phyloP scores from a whole-genome alignment of 2,329 filamentous ascomycete species.

The Dactylellina drechsleri region DNA sequence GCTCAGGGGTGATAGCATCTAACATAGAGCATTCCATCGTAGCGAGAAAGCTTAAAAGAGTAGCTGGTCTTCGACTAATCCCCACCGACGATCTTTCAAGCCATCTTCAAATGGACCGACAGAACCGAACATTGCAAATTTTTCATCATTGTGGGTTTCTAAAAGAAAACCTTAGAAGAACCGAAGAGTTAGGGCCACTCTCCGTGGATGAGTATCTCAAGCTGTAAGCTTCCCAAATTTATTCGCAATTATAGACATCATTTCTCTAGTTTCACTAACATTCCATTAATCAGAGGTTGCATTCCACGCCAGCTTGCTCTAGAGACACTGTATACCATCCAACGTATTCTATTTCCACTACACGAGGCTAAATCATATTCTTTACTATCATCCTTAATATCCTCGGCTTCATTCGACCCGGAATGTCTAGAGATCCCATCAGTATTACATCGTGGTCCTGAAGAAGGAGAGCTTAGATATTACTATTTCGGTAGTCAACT shows the following conservation, averaged over 20 bases:
- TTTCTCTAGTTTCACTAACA: not conserved
- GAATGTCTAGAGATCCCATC: conserved; percentile 55
- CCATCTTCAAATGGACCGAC: conserved; percentile 58
- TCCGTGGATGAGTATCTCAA: conserved; percentile 34
- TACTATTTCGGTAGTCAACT: conserved; percentile 55
- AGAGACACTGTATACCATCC: conserved; percentile 57
- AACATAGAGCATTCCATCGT: conserved; percentile 55
- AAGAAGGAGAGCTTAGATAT: conserved; percentile 54
- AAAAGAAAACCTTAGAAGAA: conserved; percentile 58
- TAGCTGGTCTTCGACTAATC: conserved; percentile 55
- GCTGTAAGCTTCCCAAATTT: conserved; percentile 1
- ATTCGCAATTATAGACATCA: not conserved
- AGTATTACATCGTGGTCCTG: conserved; percentile 32
- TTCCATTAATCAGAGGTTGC: conserved; percentile 48
- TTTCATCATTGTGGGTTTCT: conserved; percentile 59
- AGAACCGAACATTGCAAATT: conserved; percentile 56
- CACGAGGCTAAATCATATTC: conserved; percentile 34
- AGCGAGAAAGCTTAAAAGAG: conserved; percentile 58
- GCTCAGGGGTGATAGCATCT: conserved; percentile 15
- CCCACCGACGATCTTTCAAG: conserved; percentile 59
- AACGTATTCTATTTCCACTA: conserved; percentile 57
- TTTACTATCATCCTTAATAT: conserved; percentile 46
- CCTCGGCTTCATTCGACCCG: conserved; percentile 49
- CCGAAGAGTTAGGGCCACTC: conserved; percentile 26
- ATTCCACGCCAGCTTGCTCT: conserved; percentile 57